Conservation (phyloP, 495 filamentous ascomycete species). For the Tuber magnatum region DNA sequence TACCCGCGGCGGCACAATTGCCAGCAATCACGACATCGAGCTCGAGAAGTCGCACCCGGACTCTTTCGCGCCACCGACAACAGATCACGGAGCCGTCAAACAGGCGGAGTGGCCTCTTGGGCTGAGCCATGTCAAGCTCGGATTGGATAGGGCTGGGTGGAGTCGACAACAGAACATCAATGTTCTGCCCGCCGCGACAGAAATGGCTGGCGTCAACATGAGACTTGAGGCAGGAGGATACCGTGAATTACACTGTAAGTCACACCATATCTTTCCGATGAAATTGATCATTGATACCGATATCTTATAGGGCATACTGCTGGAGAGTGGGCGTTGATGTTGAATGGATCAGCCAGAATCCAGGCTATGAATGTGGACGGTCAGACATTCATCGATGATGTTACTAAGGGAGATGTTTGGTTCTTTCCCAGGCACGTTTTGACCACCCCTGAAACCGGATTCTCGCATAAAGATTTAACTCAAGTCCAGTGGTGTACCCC, state of each 20-base stretch:
- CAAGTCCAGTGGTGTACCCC: slow-evolving; percentile 51
- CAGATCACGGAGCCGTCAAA: slow-evolving; percentile 55
- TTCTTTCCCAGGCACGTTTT: slow-evolving; percentile 50
- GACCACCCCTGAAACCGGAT: no score
- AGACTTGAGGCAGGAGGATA: slow-evolving; percentile 59
- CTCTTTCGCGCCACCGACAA: slow-evolving; percentile 58
- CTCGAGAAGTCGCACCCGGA: slow-evolving; percentile 63
- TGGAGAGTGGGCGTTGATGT: slow-evolving; percentile 57
- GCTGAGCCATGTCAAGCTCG: slow-evolving; percentile 57
- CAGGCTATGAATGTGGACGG: slow-evolving; percentile 57
- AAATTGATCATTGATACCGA: slow-evolving; percentile 1
- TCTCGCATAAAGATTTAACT: background rate
- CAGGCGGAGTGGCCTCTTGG: slow-evolving; percentile 70
- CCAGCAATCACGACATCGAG: slow-evolving; percentile 42
- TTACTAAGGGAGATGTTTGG: slow-evolving; percentile 63
- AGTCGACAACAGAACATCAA: slow-evolving; percentile 59
- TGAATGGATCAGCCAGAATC: slow-evolving; percentile 60
- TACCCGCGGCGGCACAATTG: slow-evolving; percentile 48
- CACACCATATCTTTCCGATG: background rate
- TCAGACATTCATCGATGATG: slow-evolving; percentile 58
- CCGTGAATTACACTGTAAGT: slow-evolving; percentile 59
- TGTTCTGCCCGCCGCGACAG: slow-evolving; percentile 57
- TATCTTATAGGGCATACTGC: slow-evolving; percentile 52
- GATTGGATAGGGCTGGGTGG: slow-evolving; percentile 56
- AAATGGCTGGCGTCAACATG: slow-evolving; percentile 76